These are phyloP conservation scores for Suillus fuscotomentosus DNA, from an alignment of 768 basidiomycete genomes.

Conservation along the genomic window DNA sequence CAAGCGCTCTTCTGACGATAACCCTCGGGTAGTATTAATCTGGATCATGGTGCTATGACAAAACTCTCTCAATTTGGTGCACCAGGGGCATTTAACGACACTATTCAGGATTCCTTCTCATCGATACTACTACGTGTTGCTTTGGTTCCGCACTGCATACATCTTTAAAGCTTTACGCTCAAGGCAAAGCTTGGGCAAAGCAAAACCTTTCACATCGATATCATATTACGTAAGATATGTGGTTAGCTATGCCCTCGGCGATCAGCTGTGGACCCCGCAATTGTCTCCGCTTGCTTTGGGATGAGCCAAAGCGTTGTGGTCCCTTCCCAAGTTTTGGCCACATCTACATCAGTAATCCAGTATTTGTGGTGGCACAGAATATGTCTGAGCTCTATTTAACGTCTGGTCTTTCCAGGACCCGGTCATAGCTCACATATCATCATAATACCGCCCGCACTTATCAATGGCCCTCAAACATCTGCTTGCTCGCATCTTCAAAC, in stretches of 20 bases:
- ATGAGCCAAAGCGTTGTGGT: constrained; percentile 1
- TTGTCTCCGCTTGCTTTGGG: background rate
- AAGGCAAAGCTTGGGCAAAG: background rate
- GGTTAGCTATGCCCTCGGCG: too few species aligned
- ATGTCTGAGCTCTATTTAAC: background rate
- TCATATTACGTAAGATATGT: background rate
- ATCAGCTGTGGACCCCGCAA: background rate
- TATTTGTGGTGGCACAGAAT: background rate
- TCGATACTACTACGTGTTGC: background rate
- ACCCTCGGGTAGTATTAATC: background rate
- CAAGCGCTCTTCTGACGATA: background rate
- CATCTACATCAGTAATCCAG: background rate
- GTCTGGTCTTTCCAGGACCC: background rate
- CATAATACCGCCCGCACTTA: background rate
- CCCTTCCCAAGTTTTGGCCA: background rate
- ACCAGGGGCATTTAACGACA: background rate
- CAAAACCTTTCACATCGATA: background rate
- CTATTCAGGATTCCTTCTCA: background rate
- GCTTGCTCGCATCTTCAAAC: constrained; percentile 1
- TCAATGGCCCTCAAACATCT: background rate
- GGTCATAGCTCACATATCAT: background rate
- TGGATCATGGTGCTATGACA: background rate
- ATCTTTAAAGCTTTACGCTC: background rate
- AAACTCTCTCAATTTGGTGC: background rate
- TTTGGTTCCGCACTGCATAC: background rate